Conservation (phyloP, 2,329 filamentous ascomycete genomes). For the Fusarium incarnatum region DNA sequence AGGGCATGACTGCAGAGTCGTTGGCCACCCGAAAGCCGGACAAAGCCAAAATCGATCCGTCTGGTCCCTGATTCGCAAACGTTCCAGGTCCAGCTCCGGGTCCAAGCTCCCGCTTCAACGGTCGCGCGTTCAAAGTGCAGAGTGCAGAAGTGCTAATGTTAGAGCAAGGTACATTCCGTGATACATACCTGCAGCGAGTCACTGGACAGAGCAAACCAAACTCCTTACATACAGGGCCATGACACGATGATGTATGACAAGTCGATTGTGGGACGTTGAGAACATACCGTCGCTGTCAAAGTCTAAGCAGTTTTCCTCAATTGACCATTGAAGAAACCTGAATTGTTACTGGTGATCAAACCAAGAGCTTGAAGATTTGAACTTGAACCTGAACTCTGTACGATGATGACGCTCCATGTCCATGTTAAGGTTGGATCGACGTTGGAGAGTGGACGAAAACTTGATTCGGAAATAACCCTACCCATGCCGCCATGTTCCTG, state of each 20-base stretch:
- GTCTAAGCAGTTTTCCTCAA: slow-evolving; percentile 1
- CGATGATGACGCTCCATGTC: slow-evolving; percentile 33
- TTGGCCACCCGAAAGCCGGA: slow-evolving; percentile 33
- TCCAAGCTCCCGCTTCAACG: slow-evolving; percentile 36
- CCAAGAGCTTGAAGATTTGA: slow-evolving; percentile 21
- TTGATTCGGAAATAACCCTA: slow-evolving; percentile 41
- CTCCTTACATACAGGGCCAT: slow-evolving; percentile 19
- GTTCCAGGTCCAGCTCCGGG: not conserved
- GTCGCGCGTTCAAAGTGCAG: slow-evolving; percentile 33
- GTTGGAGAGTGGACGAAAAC: slow-evolving; percentile 32
- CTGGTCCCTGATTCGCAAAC: slow-evolving; percentile 37
- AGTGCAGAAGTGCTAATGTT: slow-evolving; percentile 1
- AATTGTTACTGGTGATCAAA: slow-evolving; percentile 8
- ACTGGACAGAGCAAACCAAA: slow-evolving; percentile 29
- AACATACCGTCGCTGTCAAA: not conserved
- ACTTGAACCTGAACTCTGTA: slow-evolving; percentile 15
- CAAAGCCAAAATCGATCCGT: slow-evolving; percentile 34
- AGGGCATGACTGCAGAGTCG: slow-evolving; percentile 14
- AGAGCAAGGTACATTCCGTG: slow-evolving; percentile 29
- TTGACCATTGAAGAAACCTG: slow-evolving; percentile 4
- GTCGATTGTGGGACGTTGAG: slow-evolving; percentile 43
- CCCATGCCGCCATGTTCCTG: slow-evolving; percentile 24
- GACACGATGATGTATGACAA: slow-evolving; percentile 43
- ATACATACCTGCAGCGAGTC: slow-evolving; percentile 1
- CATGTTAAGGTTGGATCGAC: slow-evolving; percentile 32